Base-by-base conservation (phyloP, 1,284 basidiomycete species). In the Ceratobasidium sp. region DNA sequence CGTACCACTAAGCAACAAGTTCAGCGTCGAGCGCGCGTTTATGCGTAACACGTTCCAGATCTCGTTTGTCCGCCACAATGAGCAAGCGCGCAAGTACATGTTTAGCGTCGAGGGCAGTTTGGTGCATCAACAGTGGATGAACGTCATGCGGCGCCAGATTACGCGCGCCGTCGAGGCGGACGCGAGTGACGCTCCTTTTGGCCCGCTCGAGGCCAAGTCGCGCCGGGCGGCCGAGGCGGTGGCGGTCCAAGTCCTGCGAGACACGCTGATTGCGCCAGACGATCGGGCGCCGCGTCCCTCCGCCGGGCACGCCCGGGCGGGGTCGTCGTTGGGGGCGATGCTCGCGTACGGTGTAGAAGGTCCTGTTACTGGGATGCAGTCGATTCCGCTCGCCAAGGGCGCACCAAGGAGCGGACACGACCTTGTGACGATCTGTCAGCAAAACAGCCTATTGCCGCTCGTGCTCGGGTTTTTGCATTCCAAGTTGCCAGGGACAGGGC, bases 31-130 rank as follows among this genome's bases (percentile, higher is more conserved):
- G 79, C 87, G 95, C 28, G 89, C 91, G 0, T 96, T 96, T 82
- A 96, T 97, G 95, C 88, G 89, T 62, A 91, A 96, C 78, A 96
- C 94, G 0, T 95, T 97, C 83, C 92, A 96, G 78, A 81, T 97
- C 25, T 88, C 92, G 2, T 97, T 97, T 81, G 77, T 86, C 53
- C 90, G 91, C 76, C 89, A 91, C 75, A 79, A 83, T 18, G 88
- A 88, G 30, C 76, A 82, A 72, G 91, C 90, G 79, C 86, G 94
- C 75, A 88, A 90, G 78, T 97, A 97, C 81, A 94, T 96, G 88
- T 96, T 96, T 83, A 94, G 92, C 76, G 88, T 96, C 51, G 87
- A 91, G 63, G 91, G 94, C 76, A 84, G 88, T 0, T 82, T 91
- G 21, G 84, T 91, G 30, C 86, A 88, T 21, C 86, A 89, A 74